Conservation (phyloP, 75 land plant genomes). For the Pinus tabuliformis region DNA sequence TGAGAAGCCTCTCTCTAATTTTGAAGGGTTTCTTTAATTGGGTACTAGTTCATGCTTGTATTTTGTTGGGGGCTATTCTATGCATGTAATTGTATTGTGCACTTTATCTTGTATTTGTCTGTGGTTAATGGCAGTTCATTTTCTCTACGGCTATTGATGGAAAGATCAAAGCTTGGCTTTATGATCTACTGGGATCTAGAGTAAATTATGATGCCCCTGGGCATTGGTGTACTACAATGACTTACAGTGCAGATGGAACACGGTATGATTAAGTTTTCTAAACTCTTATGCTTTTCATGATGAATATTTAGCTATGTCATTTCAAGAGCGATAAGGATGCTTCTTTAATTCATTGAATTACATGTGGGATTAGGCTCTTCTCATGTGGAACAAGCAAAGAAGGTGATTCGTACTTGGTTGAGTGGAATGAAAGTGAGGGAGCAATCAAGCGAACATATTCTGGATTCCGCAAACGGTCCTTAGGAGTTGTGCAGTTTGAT, state of each 20-base stretch:
- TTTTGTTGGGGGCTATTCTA: too few species aligned
- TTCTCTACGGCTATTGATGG: slow-evolving; percentile 84
- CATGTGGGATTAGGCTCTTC: slow-evolving; percentile 9
- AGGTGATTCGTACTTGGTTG: slow-evolving; percentile 19
- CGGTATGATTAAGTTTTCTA: slow-evolving; percentile 21
- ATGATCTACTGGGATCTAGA: slow-evolving; percentile 70
- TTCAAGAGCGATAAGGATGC: too few species aligned
- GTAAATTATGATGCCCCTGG: slow-evolving; percentile 93
- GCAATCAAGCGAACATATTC: slow-evolving; percentile 20
- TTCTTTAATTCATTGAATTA: too few species aligned
- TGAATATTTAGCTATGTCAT: too few species aligned
- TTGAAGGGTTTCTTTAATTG: too few species aligned
- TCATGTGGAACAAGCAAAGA: slow-evolving; percentile 29
- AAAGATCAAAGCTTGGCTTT: slow-evolving; percentile 85
- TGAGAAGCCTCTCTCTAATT: too few species aligned
- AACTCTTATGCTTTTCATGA: too few species aligned
- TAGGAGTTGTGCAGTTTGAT: slow-evolving; percentile 20
- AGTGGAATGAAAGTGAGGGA: slow-evolving; percentile 29
- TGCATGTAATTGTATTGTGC: too few species aligned
- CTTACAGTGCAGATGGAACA: slow-evolving; percentile 76
- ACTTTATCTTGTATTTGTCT: too few species aligned
- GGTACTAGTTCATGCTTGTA: too few species aligned
- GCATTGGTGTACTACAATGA: slow-evolving; percentile 72
- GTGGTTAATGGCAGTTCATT: slow-evolving; percentile 49
- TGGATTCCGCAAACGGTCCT: slow-evolving; percentile 21